Base-by-base conservation (phyloP, 768 basidiomycete genomes). In the Rhizopogon vesiculosus region DNA sequence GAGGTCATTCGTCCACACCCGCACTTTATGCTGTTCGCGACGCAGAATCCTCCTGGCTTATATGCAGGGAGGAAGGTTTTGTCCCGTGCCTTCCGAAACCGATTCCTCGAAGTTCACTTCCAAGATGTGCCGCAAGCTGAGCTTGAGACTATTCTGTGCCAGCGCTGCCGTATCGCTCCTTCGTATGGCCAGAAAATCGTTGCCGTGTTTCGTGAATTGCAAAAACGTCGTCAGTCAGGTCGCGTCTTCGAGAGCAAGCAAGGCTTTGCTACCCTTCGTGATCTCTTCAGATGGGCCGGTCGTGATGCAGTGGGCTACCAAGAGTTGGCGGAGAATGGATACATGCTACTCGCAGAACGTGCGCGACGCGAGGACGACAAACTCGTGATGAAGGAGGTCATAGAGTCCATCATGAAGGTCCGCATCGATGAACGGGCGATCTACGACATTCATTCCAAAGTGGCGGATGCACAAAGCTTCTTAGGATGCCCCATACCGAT, bases 221-320 rank as follows among this genome's bases (percentile, higher is more conserved):
- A 96, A 68, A 92, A 91, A 58, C 87, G 93, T 29, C 82, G 97
- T 7, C 95, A 98, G 69, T 82, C 87, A 0, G 82, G 89, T 39
- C 84, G 97, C 28, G 90, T 99, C 39, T 99, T 99, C 66, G 97
- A 99, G 72, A 96, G 93, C 66, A 98, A 95, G 70, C 90, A 96
- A 48, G 89, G 94, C 1, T 99, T 98, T 66, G 97, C 92, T 0
- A 99, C 97, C 1, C 80, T 99, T 4, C 91, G 97, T 41, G 97
- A 99, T 67, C 75, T 99, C 16, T 99, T 99, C 73, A 85, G 97
- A 43, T 99, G 97, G 97, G 97, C 94, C 7, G 88, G 87, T 4
- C 77, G 97, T 55, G 91, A 91, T 55, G 93, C 94, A 1, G 74
- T 91, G 48, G 87, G 89, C 8, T 93, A 93, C 67, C 91, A 97